phyloP scores from a whole-genome alignment of 306 rosid species.

The Vigna nakashimae region DNA sequence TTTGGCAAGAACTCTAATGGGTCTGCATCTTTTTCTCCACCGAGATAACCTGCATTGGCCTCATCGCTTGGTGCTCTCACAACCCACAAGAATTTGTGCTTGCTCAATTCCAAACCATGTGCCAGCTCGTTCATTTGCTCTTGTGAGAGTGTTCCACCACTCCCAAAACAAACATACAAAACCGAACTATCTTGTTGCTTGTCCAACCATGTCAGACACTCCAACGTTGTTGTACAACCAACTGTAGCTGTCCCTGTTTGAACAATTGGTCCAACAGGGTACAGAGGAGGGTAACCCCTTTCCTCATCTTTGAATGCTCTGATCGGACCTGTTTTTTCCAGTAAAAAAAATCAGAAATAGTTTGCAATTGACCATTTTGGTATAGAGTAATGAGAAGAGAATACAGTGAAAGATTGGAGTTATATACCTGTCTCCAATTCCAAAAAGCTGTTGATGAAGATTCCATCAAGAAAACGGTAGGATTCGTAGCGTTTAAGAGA shows the following conservation, averaged over 20 bases:
- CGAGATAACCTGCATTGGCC: neutral
- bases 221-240: neutral
- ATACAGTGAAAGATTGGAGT: too few species aligned
- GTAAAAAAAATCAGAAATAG: too few species aligned
- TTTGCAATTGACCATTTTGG: too few species aligned
- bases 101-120: neutral
- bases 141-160: constrained; percentile 14
- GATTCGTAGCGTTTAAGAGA: neutral
- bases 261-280: neutral
- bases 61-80: neutral
- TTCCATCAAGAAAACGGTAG: neutral
- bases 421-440: constrained; percentile 16
- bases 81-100: neutral
- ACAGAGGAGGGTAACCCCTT: neutral
- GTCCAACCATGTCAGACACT: neutral
- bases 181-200: constrained; percentile 16
- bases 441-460: neutral
- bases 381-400: too few species aligned
- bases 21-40: neutral
- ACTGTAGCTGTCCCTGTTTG: neutral
- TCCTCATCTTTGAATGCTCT: constrained; percentile 12
- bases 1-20: neutral
- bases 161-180: constrained; percentile 45
- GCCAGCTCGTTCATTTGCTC: neutral
- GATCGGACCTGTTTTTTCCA: neutral